A percentile compares a stretch with the other conserved stretches of the same genome.
Evolutionary conservation across 73 alveolate genomes (phyloP).

Genomic region (Tetrahymena thermophila): DNA sequence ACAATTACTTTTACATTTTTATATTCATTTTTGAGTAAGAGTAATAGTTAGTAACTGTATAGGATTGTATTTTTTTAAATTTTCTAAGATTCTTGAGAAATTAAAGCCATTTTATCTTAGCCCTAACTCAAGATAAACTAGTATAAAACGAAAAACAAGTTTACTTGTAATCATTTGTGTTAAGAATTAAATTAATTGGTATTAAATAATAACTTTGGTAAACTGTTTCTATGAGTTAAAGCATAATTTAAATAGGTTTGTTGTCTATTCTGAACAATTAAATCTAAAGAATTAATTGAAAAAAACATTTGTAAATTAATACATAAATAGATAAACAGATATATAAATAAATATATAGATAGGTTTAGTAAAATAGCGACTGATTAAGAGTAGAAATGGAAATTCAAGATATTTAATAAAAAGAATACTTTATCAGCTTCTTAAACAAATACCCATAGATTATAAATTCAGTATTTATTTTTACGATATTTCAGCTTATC

Average conservation of each 20-base stretch:
- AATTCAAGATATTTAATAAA: neutral
- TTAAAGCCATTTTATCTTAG: too few relatives aligned
- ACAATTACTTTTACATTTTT: neutral
- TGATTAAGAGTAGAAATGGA: neutral
- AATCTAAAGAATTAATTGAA: neutral
- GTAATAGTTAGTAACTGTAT: too few relatives aligned
- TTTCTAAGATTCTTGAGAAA: too few relatives aligned
- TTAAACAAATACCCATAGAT: neutral
- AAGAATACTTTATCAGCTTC: neutral
- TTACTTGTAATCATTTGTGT: neutral
- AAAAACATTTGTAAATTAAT: neutral
- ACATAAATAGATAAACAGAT: neutral
- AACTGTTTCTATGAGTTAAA: neutral
- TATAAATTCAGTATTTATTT: neutral
- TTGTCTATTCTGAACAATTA: neutral
- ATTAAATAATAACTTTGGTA: neutral
- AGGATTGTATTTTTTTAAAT: too few relatives aligned
- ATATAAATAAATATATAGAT: too few relatives aligned
- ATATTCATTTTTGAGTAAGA: too few relatives aligned
- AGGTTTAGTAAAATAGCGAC: too few relatives aligned
- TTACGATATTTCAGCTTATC: neutral
- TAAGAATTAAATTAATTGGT: neutral
- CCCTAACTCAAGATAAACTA: too few relatives aligned
- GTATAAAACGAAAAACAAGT: neutral
- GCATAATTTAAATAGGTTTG: neutral